Evolutionary conservation across 179 eudicot genomes (phyloP), one percentile per base, ranked within the genome.

Genomic region (Silene coronaria): DNA sequence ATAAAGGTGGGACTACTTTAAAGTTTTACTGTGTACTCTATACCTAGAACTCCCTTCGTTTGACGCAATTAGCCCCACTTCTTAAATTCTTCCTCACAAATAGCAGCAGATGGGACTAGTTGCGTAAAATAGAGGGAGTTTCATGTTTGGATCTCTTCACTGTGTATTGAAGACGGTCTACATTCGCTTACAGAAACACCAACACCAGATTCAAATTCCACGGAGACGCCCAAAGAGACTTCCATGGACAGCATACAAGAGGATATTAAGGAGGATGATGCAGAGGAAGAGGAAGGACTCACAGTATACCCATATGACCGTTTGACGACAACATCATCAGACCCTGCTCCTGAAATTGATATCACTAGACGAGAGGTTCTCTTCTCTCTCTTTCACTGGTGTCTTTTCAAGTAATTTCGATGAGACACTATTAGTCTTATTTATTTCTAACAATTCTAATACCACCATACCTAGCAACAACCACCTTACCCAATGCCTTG

Each of bases 321-420:
- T 19, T 84, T 96, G 28, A 90, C 45, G 78, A 90, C 89, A 58
- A 46, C 81, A 14, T 89, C 99, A 67, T 27, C 86, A 5, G 91
- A 93, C 80, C 98, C 98, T 66, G 88, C 74, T 46, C 3, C 89
- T 76, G 98, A 90, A 26, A 90, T 96, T 79, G 99, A 96, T 79
- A 80, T 89, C 69, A 91, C 99, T 62, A 96, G 87, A 80, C 86
- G 99, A 73, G 99, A 96, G 99, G 99, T 96, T 75, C 63, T 58
- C 61, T 65, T 53, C 22, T 65, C 42, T 24, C 57, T 3, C 45
- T 22, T 66, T 2, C 14, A 1, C 70, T 16, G 57, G 48, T 61
- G 59, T 28, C 27, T 21, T 34, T 32, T 21, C 3, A 7, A 21
- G 57, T 16, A 22, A 38, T 61, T 46, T 24, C 53, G 13, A 10